These are phyloP conservation scores for Staphylotrichum longicolle DNA, from an alignment of 495 filamentous ascomycete species.

Conservation along the genomic window DNA sequence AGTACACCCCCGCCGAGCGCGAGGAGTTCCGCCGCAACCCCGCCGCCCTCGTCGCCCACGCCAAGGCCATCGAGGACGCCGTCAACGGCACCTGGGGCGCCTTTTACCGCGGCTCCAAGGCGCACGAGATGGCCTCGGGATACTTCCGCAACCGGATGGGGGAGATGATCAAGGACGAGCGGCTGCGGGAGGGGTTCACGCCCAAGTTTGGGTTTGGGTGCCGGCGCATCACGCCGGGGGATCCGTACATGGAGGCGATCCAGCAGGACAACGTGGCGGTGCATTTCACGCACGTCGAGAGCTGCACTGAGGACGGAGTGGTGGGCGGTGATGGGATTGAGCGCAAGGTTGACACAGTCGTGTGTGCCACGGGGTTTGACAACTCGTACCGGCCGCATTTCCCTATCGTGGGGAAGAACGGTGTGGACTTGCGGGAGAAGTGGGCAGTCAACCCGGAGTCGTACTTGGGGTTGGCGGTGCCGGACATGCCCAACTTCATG, in stretches of 20 bases:
- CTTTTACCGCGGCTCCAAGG: not conserved
- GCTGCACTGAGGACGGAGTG: not conserved
- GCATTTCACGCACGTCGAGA: not conserved
- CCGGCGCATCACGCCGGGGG: not conserved
- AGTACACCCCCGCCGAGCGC: not conserved
- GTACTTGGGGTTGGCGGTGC: not conserved
- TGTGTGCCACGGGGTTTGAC: not conserved
- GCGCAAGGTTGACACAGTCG: not conserved
- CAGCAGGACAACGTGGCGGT: not conserved
- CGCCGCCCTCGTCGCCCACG: not conserved
- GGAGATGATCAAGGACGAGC: not conserved
- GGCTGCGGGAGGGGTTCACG: not conserved
- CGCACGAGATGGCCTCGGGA: not conserved
- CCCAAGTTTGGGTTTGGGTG: not conserved
- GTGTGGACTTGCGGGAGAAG: not conserved
- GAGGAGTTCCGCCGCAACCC: not conserved
- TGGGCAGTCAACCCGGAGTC: not conserved
- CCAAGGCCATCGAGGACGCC: not conserved
- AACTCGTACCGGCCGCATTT: not conserved
- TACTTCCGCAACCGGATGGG: not conserved
- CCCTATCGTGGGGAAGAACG: not conserved
- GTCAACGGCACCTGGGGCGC: slow-evolving; percentile 1
- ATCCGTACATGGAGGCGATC: not conserved
- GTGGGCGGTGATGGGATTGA: not conserved
- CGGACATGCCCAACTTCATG: slow-evolving; percentile 1